phyloP scores from a whole-genome alignment of 202 grass and related monocot genomes.

The Setaria viridis region DNA sequence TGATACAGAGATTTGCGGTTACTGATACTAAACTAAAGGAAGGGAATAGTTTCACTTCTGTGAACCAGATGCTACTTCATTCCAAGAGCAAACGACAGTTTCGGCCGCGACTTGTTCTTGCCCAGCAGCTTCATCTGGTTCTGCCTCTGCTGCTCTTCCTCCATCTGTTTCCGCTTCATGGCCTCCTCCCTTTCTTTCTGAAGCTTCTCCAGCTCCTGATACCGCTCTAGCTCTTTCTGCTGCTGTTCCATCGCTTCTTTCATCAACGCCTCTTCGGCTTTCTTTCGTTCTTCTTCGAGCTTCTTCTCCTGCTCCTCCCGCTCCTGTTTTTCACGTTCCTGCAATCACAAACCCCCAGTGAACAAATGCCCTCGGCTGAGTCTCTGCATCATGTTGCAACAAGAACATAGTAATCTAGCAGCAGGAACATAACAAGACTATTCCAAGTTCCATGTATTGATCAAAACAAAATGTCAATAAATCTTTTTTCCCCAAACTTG shows the following conservation, averaged over 20 bases:
- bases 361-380: neutral
- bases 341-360: constrained; percentile 2
- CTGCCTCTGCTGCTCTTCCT: constrained; percentile 88
- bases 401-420: constrained; percentile 25
- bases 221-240: constrained; percentile 95
- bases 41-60: neutral
- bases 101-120: constrained; percentile 84
- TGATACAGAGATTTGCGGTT: neutral
- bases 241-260: constrained; percentile 86
- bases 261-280: constrained; percentile 77
- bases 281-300: constrained; percentile 87
- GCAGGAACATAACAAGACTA: neutral
- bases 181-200: constrained; percentile 93
- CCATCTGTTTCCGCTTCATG: constrained; percentile 79
- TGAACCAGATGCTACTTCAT: constrained; percentile 53
- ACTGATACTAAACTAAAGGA: constrained; percentile 26
- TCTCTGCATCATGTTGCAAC: neutral
- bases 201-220: constrained; percentile 87
- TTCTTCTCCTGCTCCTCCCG: constrained; percentile 84
- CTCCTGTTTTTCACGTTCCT: constrained; percentile 85
- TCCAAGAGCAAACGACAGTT: constrained; percentile 72
- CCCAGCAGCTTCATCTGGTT: constrained; percentile 97
- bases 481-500: neutral
- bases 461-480: constrained; percentile 3
- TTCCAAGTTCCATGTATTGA: neutral